Evolutionary conservation across 495 filamentous ascomycete species (phyloP).

Genomic region (Cudoniella acicularis): DNA sequence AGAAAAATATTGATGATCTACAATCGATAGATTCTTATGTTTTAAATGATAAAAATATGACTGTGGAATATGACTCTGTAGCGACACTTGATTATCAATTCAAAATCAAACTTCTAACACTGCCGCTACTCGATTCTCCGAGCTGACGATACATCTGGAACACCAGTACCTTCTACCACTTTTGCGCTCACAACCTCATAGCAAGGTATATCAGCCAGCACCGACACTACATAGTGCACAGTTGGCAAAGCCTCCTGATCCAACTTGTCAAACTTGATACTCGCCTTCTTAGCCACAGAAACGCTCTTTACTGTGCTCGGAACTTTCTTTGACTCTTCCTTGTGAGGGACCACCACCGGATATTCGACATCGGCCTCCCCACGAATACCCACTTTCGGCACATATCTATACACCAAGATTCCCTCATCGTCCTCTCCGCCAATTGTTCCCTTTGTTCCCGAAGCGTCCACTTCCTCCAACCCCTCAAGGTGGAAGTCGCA

Average conservation of each 20-base stretch:
- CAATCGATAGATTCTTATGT: too few relatives aligned
- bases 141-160: conserved; percentile 41
- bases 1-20: too few relatives aligned
- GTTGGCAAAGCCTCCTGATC: conserved; percentile 50
- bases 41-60: too few relatives aligned
- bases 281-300: conserved; percentile 34
- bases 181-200: conserved; percentile 49
- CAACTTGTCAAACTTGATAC: conserved; percentile 31
- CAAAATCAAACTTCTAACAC: too few relatives aligned
- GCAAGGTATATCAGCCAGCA: conserved; percentile 48
- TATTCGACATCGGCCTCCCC: conserved; percentile 19
- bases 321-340: conserved; percentile 32
- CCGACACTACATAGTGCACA: conserved; percentile 48
- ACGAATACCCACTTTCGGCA: conserved; percentile 9
- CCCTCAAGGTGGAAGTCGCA: conserved; percentile 35
- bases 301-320: conserved; percentile 28
- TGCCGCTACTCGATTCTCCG: conserved; percentile 41
- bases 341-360: conserved; percentile 27
- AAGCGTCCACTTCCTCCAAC: conserved; percentile 32
- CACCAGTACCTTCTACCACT: conserved; percentile 46
- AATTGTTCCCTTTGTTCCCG: conserved; percentile 26
- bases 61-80: too few relatives aligned
- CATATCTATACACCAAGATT: conserved; percentile 16
- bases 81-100: too few relatives aligned
- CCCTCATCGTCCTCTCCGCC: conserved; percentile 23